Evolutionary conservation across 768 basidiomycete genomes (phyloP).

Genomic region (Xanthoconium stramineum): DNA sequence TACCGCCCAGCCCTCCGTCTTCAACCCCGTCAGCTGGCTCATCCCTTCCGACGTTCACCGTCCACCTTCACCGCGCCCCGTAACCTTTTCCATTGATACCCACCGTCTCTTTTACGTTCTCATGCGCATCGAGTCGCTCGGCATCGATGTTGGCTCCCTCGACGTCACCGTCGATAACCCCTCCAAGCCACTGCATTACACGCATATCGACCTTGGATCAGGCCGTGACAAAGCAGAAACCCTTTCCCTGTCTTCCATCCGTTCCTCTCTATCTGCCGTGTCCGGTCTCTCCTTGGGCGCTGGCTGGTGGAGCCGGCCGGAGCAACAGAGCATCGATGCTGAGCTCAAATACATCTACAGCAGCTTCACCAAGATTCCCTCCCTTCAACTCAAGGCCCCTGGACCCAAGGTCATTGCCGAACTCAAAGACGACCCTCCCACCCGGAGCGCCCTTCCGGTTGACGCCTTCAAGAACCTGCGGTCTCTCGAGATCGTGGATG

Average conservation of each 20-base stretch:
- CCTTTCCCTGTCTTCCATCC: constrained; percentile 68
- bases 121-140: constrained; percentile 80
- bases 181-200: constrained; percentile 73
- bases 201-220: constrained; percentile 48
- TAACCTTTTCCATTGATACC: constrained; percentile 67
- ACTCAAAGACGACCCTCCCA: constrained; percentile 63
- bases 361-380: constrained; percentile 86
- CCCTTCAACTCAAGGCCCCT: constrained; percentile 64
- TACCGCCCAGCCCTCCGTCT: constrained; percentile 37
- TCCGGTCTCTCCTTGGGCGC: constrained; percentile 71
- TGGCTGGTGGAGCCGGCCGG: constrained; percentile 67
- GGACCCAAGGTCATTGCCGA: constrained; percentile 65
- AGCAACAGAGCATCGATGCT: constrained; percentile 57
- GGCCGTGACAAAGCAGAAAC: constrained; percentile 66
- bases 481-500: constrained; percentile 67
- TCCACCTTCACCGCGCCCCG: constrained; percentile 47
- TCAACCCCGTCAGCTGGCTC: constrained; percentile 68
- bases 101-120: constrained; percentile 88
- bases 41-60: constrained; percentile 18
- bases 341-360: constrained; percentile 88
- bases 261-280: constrained; percentile 72
- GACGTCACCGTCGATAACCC: constrained; percentile 74
- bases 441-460: constrained; percentile 74
- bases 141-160: constrained; percentile 72
- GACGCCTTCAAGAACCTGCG: constrained; percentile 84